phyloP scores from a whole-genome alignment of 2,329 filamentous ascomycete species.

The Phialophora macrospora region DNA sequence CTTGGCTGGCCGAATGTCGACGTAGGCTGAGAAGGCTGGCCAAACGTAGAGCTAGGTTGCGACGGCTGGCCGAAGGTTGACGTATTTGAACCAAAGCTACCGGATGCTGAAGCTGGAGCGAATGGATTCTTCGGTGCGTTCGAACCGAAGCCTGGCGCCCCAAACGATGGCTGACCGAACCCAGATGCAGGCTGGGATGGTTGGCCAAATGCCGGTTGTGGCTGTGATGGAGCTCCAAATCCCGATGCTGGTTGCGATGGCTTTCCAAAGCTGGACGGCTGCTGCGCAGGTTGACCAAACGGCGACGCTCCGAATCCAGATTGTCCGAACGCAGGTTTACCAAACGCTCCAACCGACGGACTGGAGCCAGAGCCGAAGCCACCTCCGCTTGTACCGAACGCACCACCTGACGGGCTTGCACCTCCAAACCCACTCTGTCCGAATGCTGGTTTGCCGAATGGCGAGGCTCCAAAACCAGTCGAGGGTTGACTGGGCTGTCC shows the following conservation, averaged over 20 bases:
- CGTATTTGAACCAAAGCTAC: conserved; percentile 31
- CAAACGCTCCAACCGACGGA: conserved; percentile 35
- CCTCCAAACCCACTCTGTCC: conserved; percentile 39
- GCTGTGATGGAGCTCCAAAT: conserved; percentile 38
- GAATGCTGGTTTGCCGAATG: conserved; percentile 52
- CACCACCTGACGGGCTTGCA: conserved; percentile 13
- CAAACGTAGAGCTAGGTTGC: conserved; percentile 42
- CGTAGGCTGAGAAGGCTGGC: conserved; percentile 44
- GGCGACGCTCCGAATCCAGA: conserved; percentile 36
- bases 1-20: conserved; percentile 43
- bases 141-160: conserved; percentile 45
- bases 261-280: conserved; percentile 31
- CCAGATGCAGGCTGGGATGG: conserved; percentile 41
- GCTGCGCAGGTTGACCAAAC: conserved; percentile 42
- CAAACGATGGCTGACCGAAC: conserved; percentile 47
- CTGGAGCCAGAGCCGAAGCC: conserved; percentile 7
- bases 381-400: conserved; percentile 19
- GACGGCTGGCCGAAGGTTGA: conserved; percentile 46
- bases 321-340: conserved; percentile 45
- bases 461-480: conserved; percentile 42
- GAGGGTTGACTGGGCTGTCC: conserved; percentile 45
- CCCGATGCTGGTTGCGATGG: conserved; percentile 32
- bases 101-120: conserved; percentile 36
- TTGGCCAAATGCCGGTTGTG: conserved; percentile 36
- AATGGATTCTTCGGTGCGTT: conserved; percentile 43